Evolutionary conservation across 805 yeast genomes (phyloP), one percentile per base, ranked within the genome.

Genomic region (Lachancea quebecensis): DNA sequence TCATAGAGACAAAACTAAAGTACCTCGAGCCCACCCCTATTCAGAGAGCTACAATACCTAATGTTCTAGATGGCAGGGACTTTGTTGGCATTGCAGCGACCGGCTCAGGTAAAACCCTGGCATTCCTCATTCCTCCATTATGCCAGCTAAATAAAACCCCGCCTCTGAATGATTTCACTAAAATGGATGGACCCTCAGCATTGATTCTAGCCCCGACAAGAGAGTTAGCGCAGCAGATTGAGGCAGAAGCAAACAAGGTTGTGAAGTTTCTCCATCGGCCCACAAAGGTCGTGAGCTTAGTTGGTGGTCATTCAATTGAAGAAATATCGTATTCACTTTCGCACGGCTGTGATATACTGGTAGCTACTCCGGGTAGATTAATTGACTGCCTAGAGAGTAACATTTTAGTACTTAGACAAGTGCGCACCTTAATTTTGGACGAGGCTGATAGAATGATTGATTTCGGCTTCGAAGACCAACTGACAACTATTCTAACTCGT

Each of bases 381-480:
- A 73, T 88, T 10, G 99, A 91, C 57, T 79, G 89, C 48, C 51
- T 90, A 14, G 88, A 83, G 45, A 70, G 84, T 42, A 78, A 79
- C n/a, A 68, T 83, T 16, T 48, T 89, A 2, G 74, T 74, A 1
- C 65, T 90, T 30, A 68, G 67, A 34, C 77, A 78, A 47, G 78
- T 95, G 50, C 73, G 73, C 49, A 83, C 79, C 49, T 65, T 91
- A 17, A 82, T 86, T 1, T 72, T 90, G 69, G 99, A 91, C 67
- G 99, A 91, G 65, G 96, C 96, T 1, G 99, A 91, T 64, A 72
- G 90, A 53, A 91, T 91, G 98, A 81, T 91, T 36, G 96, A 89
- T 61, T 75, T 91, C 78, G 97, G 97, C 3, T 91, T 91, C 61
- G 96, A 88, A 60, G 83, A 77, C 30, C 88, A 88, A 57, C 76